Evolutionary conservation across 352 stramenopile genomes (phyloP).

Genomic region (Ophiocytium majus): DNA sequence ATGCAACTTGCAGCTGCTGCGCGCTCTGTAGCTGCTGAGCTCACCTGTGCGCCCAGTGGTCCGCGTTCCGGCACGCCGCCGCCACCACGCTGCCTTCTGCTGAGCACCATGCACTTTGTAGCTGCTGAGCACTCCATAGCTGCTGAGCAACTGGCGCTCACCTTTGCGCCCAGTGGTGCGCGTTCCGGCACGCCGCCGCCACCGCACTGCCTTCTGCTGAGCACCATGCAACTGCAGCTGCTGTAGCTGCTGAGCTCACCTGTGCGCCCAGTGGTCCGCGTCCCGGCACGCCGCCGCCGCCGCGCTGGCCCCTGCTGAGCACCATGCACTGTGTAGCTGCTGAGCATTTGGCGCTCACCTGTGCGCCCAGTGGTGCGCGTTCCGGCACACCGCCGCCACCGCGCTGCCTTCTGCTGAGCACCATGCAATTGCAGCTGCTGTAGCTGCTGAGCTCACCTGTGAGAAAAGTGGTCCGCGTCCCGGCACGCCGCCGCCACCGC

Average conservation of each 20-base stretch:
- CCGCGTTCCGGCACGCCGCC: neutral
- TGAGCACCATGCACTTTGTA: too few species aligned
- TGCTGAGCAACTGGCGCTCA: too few species aligned
- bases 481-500: neutral
- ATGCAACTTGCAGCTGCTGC: neutral
- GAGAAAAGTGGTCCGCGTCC: neutral
- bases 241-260: too few species aligned
- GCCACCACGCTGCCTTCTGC: too few species aligned
- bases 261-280: constrained; percentile 10
- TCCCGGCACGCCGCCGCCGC: neutral
- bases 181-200: too few species aligned
- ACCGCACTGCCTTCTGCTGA: too few species aligned
- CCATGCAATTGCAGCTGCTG: neutral
- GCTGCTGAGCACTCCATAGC: neutral
- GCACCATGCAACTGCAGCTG: neutral
- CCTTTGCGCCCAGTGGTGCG: too few species aligned
- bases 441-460: too few species aligned
- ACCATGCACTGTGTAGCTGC: too few species aligned
- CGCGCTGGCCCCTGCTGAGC: neutral
- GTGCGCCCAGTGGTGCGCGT: neutral
- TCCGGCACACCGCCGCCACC: neutral
- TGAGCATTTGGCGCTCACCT: too few species aligned
- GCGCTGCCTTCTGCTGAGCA: neutral
- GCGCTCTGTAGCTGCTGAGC: too few species aligned
- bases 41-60: constrained; percentile 14